Base-by-base conservation (phyloP, 2,329 filamentous ascomycete species). In the Lachnum nothofagi region DNA sequence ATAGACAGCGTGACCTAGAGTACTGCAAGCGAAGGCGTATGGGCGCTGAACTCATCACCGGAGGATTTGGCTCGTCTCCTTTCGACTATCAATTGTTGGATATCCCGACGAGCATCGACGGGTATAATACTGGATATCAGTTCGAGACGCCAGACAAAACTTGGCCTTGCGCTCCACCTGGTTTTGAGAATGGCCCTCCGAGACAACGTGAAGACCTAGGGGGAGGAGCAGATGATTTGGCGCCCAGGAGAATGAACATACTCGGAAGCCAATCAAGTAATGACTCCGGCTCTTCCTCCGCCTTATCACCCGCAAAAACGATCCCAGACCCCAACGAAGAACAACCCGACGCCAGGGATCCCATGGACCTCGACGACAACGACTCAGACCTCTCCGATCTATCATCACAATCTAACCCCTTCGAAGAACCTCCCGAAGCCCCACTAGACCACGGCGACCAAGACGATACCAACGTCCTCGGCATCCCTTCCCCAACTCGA, bases 71-170 rank as follows among this genome's bases (percentile, higher is more conserved):
- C 9, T 37, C n/a, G 1, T 24, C 3, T 12, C 31, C 19, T 8
- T 49, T 38, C 20, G 14, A 33, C 3, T 49, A 46, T 24, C 34
- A 45, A 7, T 3, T 49, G 33, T 8, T 52, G 14, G 33, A 43
- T 19, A 38, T 51, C 9, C 44, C 40, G 14, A 4, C 12, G 31
- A n/a, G 31, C 8, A 33, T 33, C 8, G 31, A 33, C 5, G 31
- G 14, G 2, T 33, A 6, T 33, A 33, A 8, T 12, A 33, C 31
- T 4, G 31, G 31, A 7, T 33, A 33, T 31, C 4, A 12, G 29
- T 8, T 31, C 14, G 27, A 14, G 27, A 31, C 27, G 27, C 9
- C 9, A 4, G 27, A 31, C 14, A 14, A 31, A 31, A 14, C 27
- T 31, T 33, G 14, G 14, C 31, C 31, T 16, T 33, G 14, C 31